Conservation (phyloP, 495 filamentous ascomycete genomes). For the Penicillium pancosmium region DNA sequence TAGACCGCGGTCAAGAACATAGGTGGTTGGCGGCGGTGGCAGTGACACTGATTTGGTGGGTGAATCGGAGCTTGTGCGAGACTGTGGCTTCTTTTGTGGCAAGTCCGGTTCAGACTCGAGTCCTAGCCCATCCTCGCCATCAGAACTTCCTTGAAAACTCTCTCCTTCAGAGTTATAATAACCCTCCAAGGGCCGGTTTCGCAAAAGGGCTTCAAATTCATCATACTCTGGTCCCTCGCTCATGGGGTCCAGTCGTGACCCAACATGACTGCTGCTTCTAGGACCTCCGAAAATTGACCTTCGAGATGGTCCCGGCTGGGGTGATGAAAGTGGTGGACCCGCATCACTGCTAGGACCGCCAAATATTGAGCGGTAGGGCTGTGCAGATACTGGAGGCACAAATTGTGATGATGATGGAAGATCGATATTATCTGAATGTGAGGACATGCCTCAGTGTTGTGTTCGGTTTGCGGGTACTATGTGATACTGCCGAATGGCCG, state of each 20-base stretch:
- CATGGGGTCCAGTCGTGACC: slow-evolving; percentile 16
- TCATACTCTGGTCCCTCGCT: slow-evolving; percentile 17
- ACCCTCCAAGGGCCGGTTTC: slow-evolving; percentile 18
- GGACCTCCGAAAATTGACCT: slow-evolving; percentile 40
- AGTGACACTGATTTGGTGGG: neutral
- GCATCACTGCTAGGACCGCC: slow-evolving; percentile 43
- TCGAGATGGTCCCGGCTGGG: slow-evolving; percentile 21
- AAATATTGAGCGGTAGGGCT: slow-evolving; percentile 40
- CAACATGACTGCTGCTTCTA: slow-evolving; percentile 26
- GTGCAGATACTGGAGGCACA: slow-evolving; percentile 39
- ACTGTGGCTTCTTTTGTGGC: neutral
- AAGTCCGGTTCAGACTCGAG: neutral
- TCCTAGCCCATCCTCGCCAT: slow-evolving; percentile 17
- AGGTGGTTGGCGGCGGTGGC: slow-evolving; percentile 7
- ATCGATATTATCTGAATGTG: slow-evolving; percentile 23
- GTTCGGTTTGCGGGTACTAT: neutral
- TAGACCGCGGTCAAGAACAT: slow-evolving; percentile 26
- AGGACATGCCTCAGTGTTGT: slow-evolving; percentile 39
- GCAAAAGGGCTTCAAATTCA: slow-evolving; percentile 31
- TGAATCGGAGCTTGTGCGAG: neutral
- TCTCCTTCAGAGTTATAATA: slow-evolving; percentile 31
- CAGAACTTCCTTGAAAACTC: slow-evolving; percentile 23
- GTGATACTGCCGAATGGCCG: neutral
- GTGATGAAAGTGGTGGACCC: slow-evolving; percentile 26
- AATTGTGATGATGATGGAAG: slow-evolving; percentile 26